Percentiles rank a stretch among this genome's conserved stretches.
These are phyloP conservation scores for Coprinellus micaceus DNA, from an alignment of 768 basidiomycete genomes.

Conservation along the genomic window DNA sequence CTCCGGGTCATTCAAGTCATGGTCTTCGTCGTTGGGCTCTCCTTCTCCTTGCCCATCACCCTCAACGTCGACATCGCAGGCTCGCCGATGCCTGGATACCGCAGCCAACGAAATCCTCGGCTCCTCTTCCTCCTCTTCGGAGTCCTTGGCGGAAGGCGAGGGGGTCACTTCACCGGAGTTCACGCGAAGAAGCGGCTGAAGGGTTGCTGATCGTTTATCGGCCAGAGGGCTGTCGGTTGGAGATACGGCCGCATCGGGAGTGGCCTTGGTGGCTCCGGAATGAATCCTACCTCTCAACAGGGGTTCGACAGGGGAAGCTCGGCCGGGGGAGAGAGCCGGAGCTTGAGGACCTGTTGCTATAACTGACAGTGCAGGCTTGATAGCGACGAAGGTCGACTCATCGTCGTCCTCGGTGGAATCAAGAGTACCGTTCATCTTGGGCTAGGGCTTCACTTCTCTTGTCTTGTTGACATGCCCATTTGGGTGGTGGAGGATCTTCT, in stretches of 20 bases:
- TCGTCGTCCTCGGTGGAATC: too few species aligned
- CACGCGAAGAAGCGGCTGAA: conserved; percentile 39
- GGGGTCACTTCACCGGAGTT: conserved; percentile 39
- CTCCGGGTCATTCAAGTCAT: conserved; percentile 25
- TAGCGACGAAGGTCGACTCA: too few species aligned
- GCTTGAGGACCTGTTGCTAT: too few species aligned
- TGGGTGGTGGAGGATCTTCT: too few species aligned
- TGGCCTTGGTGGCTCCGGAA: conserved; percentile 24
- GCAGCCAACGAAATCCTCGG: conserved; percentile 5
- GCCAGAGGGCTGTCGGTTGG: conserved; percentile 39
- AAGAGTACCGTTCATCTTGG: too few species aligned
- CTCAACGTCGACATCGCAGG: conserved; percentile 19
- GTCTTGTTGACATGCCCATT: too few species aligned
- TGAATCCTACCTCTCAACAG: conserved; percentile 19
- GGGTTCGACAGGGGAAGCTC: conserved; percentile 6
- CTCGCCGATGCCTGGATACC: conserved; percentile 7
- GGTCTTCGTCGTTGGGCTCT: conserved; percentile 29
- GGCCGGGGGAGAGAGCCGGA: not conserved
- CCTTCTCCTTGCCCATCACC: conserved; percentile 37
- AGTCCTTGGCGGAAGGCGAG: conserved; percentile 19
- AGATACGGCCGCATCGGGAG: conserved; percentile 36
- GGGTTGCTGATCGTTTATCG: conserved; percentile 31
- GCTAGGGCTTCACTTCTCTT: too few species aligned
- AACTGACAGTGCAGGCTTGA: conserved; percentile 9
- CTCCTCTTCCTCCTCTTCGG: conserved; percentile 14